Percentiles rank a stretch among this genome's conserved stretches.
Conservation (phyloP, 768 basidiomycete species). For the Termitomyces sp. region DNA sequence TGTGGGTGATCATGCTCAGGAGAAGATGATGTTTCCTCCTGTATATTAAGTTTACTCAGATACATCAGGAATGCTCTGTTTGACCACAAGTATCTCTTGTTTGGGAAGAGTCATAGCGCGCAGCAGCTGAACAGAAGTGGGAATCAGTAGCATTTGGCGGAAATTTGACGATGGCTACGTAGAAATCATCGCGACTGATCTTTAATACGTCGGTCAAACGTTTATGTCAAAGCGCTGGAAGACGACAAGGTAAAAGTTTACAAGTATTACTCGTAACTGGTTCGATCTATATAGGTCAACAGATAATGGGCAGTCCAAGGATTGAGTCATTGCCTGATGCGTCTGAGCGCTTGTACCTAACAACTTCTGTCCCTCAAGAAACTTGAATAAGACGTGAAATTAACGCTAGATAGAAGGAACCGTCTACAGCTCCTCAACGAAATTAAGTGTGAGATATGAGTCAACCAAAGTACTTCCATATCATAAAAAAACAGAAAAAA, state of each 20-base stretch:
- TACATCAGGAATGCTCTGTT: neutral
- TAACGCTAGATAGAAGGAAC: conserved; percentile 15
- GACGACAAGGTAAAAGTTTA: neutral
- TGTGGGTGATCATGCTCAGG: conserved; percentile 38
- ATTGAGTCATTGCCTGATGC: neutral
- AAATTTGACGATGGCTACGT: neutral
- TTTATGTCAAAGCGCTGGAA: neutral
- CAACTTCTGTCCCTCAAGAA: neutral
- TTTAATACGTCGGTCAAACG: neutral
- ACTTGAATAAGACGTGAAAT: conserved; percentile 5
- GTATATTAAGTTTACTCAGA: conserved; percentile 12
- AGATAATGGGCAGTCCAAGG: too few species aligned
- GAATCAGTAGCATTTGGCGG: too few species aligned
- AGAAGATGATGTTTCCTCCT: conserved; percentile 31
- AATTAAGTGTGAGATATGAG: neutral
- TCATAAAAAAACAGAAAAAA: conserved; percentile 89
- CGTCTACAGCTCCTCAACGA: conserved; percentile 2
- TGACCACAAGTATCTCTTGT: neutral
- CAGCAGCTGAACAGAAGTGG: neutral
- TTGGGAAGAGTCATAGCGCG: too few species aligned
- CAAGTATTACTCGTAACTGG: neutral
- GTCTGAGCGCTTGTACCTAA: neutral
- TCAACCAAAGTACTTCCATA: conserved; percentile 85
- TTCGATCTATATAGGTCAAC: neutral
- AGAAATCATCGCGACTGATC: neutral